Evolutionary conservation across 495 filamentous ascomycete genomes (phyloP), one percentile per base, ranked within the genome.

Genomic region (Podospora pseudoanserina): DNA sequence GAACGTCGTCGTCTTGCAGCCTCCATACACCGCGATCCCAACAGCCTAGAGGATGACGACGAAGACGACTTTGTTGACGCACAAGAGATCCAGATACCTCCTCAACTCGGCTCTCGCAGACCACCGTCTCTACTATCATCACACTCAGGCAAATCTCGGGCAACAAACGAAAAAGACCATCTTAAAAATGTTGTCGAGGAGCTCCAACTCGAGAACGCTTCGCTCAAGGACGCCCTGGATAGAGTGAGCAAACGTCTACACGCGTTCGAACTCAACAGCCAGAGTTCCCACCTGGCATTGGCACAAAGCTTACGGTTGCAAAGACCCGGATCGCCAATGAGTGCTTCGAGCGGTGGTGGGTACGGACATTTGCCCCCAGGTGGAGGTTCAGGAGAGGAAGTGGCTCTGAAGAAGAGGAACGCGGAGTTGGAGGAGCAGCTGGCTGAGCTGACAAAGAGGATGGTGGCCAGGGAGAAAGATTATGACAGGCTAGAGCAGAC

Each of bases 1-100:
- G 89, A 88, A 65, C 89, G 80, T 79, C 84, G 80, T 30, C 84
- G 71, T 53, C 60, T 83, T 60, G 79, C 82, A 66, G 77, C 80
- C 5, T 79, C 79, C 55, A 60, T 71, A 4, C 75, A 79, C 30
- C 69, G 71, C 49, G 59, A 72, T 69, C 70, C 77, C 60, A 71
- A 68, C 58, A 76, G 75, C 57, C 67, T 76, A 20, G 79, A 81
- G 15, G 86, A 88, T 4, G 72, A 74, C 2, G 74, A 76, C 61
- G 88, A 92, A 23, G 90, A 92, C 67, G 89, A 90, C 73, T 97
- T 97, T 75, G 88, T 96, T 18, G 93, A 97, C 76, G 93, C 93
- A 2, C 83, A 86, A n/a, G 92, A 97, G 76, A 89, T 87, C 18
- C 27, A 32, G 5, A 28, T n/a, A 5, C 61, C 27, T 15, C 18